phyloP scores from a whole-genome alignment of 352 stramenopile species.

The Globisporangium middletonii region DNA sequence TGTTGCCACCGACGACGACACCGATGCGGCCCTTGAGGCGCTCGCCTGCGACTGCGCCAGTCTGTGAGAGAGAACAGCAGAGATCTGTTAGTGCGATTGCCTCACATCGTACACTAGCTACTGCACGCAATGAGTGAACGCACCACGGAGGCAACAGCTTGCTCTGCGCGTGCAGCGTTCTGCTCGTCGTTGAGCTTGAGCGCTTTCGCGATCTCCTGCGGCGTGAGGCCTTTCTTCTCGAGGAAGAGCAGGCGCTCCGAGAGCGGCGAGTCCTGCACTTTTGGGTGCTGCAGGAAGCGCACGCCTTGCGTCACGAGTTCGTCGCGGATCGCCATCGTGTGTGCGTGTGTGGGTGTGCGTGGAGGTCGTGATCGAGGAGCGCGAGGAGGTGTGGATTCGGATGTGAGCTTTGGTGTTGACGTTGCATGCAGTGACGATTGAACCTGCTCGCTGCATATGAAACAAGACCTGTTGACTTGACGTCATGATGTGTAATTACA shows the following conservation, averaged over 20 bases:
- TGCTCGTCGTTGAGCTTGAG: constrained; percentile 68
- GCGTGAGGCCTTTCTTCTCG: constrained; percentile 71
- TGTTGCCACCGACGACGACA: constrained; percentile 58
- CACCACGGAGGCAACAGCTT: constrained; percentile 61
- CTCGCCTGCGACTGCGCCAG: constrained; percentile 44
- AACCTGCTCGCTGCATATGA: too few species aligned
- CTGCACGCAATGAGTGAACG: constrained; percentile 1
- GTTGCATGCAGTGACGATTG: not conserved
- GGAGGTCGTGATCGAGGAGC: not conserved
- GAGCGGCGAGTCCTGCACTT: constrained; percentile 70
- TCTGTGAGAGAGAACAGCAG: constrained; percentile 19
- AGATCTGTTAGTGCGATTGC: not conserved
- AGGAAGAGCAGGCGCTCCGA: constrained; percentile 66
- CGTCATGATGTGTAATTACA: too few species aligned
- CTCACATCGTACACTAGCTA: too few species aligned
- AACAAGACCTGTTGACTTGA: too few species aligned
- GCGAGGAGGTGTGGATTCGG: not conserved
- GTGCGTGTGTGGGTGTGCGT: not conserved
- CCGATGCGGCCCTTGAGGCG: constrained; percentile 48
- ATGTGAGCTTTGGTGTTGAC: constrained; percentile 14
- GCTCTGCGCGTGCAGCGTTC: constrained; percentile 33
- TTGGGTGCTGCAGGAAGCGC: constrained; percentile 72
- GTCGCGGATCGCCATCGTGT: constrained; percentile 32
- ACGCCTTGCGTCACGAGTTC: constrained; percentile 67
- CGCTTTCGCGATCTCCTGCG: constrained; percentile 55